Evolutionary conservation across 306 rosid species (phyloP).

Genomic region (Gynostemma pentaphyllum): DNA sequence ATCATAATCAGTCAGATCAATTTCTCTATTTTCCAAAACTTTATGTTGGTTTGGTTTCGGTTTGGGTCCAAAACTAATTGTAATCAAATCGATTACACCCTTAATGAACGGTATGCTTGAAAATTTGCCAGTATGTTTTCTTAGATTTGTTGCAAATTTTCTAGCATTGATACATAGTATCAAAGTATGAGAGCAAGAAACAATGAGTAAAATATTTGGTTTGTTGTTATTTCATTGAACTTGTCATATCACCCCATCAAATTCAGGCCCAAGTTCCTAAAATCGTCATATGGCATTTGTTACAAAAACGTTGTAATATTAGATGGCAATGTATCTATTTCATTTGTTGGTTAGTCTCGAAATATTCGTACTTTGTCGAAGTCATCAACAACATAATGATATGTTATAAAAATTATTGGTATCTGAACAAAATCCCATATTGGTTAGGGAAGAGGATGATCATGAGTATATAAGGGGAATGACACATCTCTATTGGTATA

Average conservation of each 20-base stretch:
- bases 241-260: not conserved
- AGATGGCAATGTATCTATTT: not conserved
- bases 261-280: not conserved
- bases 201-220: not conserved
- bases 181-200: not conserved
- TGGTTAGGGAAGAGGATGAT: too few relatives aligned
- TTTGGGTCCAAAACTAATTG: too few relatives aligned
- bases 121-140: not conserved
- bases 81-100: too few relatives aligned
- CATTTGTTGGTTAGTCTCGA: not conserved
- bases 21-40: too few relatives aligned
- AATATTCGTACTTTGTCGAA: not conserved
- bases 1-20: too few relatives aligned
- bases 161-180: not conserved
- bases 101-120: too few relatives aligned
- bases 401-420: not conserved
- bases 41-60: too few relatives aligned
- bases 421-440: too few relatives aligned
- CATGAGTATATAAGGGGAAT: too few relatives aligned
- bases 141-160: not conserved
- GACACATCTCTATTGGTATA: too few relatives aligned
- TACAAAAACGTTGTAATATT: not conserved
- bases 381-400: not conserved
- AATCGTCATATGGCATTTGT: not conserved
- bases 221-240: not conserved